phyloP scores from a whole-genome alignment of 1,284 basidiomycete genomes.

The Inonotus hispidus region DNA sequence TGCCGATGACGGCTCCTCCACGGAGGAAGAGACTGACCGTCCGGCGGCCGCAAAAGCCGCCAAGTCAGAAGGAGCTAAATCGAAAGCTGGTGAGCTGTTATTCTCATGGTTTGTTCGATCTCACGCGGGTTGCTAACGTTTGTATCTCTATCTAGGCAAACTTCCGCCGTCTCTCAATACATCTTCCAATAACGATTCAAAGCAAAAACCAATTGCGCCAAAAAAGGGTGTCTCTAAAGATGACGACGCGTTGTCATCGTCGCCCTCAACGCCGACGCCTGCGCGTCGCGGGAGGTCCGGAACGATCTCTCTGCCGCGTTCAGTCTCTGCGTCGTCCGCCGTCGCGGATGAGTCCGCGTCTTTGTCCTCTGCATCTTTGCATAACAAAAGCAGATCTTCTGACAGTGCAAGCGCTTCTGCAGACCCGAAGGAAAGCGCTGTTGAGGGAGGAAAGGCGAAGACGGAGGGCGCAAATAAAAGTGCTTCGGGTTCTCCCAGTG shows the following conservation, averaged over 20 bases:
- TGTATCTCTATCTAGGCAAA: background rate
- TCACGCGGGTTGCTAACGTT: background rate
- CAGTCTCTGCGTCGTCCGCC: constrained; percentile 6
- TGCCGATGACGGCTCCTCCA: constrained; percentile 1
- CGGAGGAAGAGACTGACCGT: constrained; percentile 12
- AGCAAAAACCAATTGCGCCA: background rate
- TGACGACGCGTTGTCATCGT: background rate
- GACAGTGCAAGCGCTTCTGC: background rate
- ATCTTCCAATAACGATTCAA: background rate
- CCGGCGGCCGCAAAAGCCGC: background rate
- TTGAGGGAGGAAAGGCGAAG: background rate
- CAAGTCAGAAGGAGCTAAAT: background rate
- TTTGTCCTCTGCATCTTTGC: background rate
- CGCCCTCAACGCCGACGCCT: constrained; percentile 3
- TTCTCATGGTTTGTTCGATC: background rate
- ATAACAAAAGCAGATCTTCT: background rate
- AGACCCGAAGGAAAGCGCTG: background rate
- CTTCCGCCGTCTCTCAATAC: background rate
- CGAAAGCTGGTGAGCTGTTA: background rate
- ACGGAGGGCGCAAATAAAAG: constrained; percentile 3
- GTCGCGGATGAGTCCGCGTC: background rate
- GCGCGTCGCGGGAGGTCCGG: constrained; percentile 8
- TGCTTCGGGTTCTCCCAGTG: constrained; percentile 9
- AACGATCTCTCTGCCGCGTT: constrained; percentile 9
- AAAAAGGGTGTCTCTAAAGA: background rate